These are phyloP conservation scores for Calonectria henricotiae DNA, from an alignment of 2,329 filamentous ascomycete genomes.

Conservation along the genomic window DNA sequence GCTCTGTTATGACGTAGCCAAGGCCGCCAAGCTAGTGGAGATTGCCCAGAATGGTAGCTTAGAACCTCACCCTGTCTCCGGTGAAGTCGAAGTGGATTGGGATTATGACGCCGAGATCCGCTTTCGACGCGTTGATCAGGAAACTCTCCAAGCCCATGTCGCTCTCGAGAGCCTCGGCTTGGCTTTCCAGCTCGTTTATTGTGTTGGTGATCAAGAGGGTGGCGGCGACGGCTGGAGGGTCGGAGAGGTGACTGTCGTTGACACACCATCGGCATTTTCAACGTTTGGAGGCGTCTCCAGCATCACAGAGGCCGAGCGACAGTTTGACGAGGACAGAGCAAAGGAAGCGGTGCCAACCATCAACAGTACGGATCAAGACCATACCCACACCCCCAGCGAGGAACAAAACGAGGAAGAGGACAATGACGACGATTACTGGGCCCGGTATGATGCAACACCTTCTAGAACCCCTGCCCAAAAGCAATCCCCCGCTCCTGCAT, in stretches of 20 bases:
- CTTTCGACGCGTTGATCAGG: slow-evolving; percentile 80
- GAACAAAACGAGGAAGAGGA: slow-evolving; percentile 69
- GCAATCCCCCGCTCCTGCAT: slow-evolving; percentile 74
- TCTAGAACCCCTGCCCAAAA: slow-evolving; percentile 75
- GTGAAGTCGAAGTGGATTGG: slow-evolving; percentile 84
- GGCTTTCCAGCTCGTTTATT: slow-evolving; percentile 79
- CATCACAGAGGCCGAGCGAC: slow-evolving; percentile 75
- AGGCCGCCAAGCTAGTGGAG: slow-evolving; percentile 72
- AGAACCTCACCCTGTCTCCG: slow-evolving; percentile 86
- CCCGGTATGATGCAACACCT: slow-evolving; percentile 82
- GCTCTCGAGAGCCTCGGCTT: slow-evolving; percentile 75
- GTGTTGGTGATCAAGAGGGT: slow-evolving; percentile 75
- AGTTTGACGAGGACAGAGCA: slow-evolving; percentile 60
- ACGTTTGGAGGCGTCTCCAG: slow-evolving; percentile 67
- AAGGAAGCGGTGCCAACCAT: slow-evolving; percentile 45
- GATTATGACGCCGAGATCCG: slow-evolving; percentile 75
- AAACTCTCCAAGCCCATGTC: slow-evolving; percentile 81
- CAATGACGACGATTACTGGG: slow-evolving; percentile 87
- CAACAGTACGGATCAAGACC: slow-evolving; percentile 38
- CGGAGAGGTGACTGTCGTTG: slow-evolving; percentile 77
- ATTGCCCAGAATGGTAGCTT: slow-evolving; percentile 76
- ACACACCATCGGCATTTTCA: slow-evolving; percentile 72
- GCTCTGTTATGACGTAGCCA: slow-evolving; percentile 77
- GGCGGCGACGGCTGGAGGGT: slow-evolving; percentile 79
- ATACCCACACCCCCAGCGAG: slow-evolving; percentile 38